These are phyloP conservation scores for Globisporangium carolinianum DNA, from an alignment of 352 stramenopile genomes.

Conservation along the genomic window DNA sequence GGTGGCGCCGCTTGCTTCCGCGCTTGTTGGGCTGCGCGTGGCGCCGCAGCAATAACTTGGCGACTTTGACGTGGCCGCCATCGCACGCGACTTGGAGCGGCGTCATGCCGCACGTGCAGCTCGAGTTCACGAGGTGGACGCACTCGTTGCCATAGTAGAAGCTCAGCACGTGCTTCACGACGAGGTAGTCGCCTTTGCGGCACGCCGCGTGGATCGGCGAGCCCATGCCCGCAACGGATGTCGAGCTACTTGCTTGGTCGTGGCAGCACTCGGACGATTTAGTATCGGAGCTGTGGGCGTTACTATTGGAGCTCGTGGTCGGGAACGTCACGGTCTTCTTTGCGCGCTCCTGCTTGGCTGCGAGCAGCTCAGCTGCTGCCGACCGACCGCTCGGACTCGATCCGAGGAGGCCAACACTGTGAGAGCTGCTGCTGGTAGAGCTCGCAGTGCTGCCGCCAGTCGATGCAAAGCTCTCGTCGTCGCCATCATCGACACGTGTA, in stretches of 20 bases:
- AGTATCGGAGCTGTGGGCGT: neutral
- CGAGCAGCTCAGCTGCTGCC: slow-evolving; percentile 6
- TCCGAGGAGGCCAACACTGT: neutral
- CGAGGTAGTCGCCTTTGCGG: slow-evolving; percentile 41
- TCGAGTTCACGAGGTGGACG: slow-evolving; percentile 60
- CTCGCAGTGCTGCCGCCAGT: slow-evolving; percentile 4
- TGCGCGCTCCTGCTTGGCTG: slow-evolving; percentile 19
- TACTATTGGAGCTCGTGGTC: slow-evolving; percentile 4
- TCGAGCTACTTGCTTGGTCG: slow-evolving; percentile 10
- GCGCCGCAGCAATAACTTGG: slow-evolving; percentile 53
- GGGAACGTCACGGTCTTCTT: slow-evolving; percentile 67
- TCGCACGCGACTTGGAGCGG: slow-evolving; percentile 65
- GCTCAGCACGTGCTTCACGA: slow-evolving; percentile 66
- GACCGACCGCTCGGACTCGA: slow-evolving; percentile 4
- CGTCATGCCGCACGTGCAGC: slow-evolving; percentile 58
- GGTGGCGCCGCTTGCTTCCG: slow-evolving; percentile 29
- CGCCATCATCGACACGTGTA: neutral
- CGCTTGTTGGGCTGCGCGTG: slow-evolving; percentile 50
- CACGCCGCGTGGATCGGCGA: slow-evolving; percentile 70
- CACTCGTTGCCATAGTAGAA: slow-evolving; percentile 56
- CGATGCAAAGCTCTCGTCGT: slow-evolving; percentile 12
- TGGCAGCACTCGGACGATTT: slow-evolving; percentile 19
- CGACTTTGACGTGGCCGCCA: slow-evolving; percentile 38
- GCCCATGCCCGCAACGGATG: slow-evolving; percentile 19
- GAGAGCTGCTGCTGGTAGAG: neutral